Evolutionary conservation across 192 early-diverging fungal genomes (phyloP), one percentile per base, ranked within the genome.

Genomic region (Backusella liffmaniae): DNA sequence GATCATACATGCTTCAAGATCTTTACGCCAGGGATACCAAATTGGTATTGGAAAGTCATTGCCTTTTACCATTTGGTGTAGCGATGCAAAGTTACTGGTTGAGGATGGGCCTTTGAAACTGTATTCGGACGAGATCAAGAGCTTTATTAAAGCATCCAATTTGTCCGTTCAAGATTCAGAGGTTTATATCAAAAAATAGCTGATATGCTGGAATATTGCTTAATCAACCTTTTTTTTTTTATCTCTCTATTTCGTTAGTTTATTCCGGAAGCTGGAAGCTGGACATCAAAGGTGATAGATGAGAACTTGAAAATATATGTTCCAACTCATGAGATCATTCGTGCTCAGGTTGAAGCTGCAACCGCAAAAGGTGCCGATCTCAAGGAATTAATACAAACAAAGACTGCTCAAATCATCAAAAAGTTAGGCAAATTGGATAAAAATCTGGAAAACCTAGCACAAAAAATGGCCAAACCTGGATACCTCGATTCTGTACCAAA

Each of bases 21-120:
- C 88, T 3, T 42, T 90, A 42, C 81, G 88, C 8, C 88, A 90
- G 53, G 82, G 78, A 34, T 82, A 90, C 53, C 84, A 86, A 56
- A 81, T 88, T 12, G 82, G 82, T 51, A 72, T 85, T 34, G 75
- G 79, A 8, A 79, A 80, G 18, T 67, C 74, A n/a, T 53, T 88
- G 35, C 87, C 87, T 2, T 85, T 88, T 66, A 84, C 69, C 2
- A 82, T 90, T 49, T 84, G 77, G 78, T 83, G 82, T 1, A 73
- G 73, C 29, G 80, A 86, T 42, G 35, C 65, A 8, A 71, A 74
- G 29, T 62, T 84, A 15, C 15, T 86, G 8, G 75, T 67, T 13
- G 12, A 44, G 1, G 37, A 83, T 21, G 82, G 84, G 7, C 78
- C 78, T 15, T 66, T 86, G 8, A 34, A 76, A 23, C 70, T 74